Conservation (phyloP, 2,329 filamentous ascomycete genomes). For the Sclerotinia trifoliorum region DNA sequence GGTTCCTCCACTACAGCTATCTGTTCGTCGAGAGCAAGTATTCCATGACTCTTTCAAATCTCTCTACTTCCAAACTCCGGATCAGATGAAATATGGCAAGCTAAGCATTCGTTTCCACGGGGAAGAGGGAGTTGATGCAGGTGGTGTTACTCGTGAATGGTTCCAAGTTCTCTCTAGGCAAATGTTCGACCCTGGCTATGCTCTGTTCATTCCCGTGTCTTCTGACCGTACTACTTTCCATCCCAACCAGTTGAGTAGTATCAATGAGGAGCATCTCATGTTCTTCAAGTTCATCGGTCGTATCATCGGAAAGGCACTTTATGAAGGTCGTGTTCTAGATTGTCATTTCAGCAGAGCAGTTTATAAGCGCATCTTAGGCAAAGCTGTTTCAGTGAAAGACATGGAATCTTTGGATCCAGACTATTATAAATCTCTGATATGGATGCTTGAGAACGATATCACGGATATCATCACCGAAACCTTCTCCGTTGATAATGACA, state of each 20-base stretch:
- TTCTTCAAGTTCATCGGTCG: slow-evolving; percentile 99
- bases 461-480: slow-evolving; percentile 96
- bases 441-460: slow-evolving; percentile 97
- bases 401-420: slow-evolving; percentile 99
- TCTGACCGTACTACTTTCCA: slow-evolving; percentile 98
- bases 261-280: slow-evolving; percentile 93
- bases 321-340: slow-evolving; percentile 91
- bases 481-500: slow-evolving; percentile 90
- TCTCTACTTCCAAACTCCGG: slow-evolving; percentile 93
- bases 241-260: slow-evolving; percentile 86
- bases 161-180: slow-evolving; percentile 96
- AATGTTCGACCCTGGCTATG: slow-evolving; percentile 99
- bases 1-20: slow-evolving; percentile 74
- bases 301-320: slow-evolving; percentile 96
- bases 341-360: slow-evolving; percentile 99
- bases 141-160: slow-evolving; percentile 97
- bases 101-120: slow-evolving; percentile 96
- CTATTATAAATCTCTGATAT: slow-evolving; percentile 97
- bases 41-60: slow-evolving; percentile 98
- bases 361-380: slow-evolving; percentile 95
- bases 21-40: slow-evolving; percentile 88
- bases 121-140: slow-evolving; percentile 96
- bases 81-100: slow-evolving; percentile 99
- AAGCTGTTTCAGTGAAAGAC: slow-evolving; percentile 94
- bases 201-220: slow-evolving; percentile 92